phyloP scores from a whole-genome alignment of 345 rosid species.

The Barbarea vulgaris region DNA sequence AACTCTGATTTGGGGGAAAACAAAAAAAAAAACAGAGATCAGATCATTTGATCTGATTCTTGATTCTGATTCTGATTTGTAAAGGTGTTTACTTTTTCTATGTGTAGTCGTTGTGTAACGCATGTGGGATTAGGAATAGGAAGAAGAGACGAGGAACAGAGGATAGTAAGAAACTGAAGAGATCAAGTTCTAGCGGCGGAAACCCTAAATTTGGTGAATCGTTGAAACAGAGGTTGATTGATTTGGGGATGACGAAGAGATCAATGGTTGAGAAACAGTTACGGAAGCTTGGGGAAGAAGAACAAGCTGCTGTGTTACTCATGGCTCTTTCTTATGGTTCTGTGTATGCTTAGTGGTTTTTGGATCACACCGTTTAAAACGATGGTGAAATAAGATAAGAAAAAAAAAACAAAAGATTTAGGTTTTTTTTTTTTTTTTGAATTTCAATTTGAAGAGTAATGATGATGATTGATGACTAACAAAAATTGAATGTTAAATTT shows the following conservation, averaged over 20 bases:
- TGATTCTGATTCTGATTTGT: not conserved
- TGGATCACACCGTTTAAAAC: conserved; percentile 4
- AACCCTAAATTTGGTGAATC: conserved; percentile 30
- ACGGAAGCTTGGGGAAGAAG: conserved; percentile 66
- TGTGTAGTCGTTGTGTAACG: conserved; percentile 79
- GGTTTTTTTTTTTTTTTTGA: not conserved
- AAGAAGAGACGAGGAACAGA: conserved; percentile 57
- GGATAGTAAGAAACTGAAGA: conserved; percentile 54
- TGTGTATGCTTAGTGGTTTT: conserved; percentile 50
- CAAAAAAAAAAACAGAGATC: not conserved
- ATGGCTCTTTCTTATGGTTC: conserved; percentile 87
- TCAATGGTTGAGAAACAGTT: conserved; percentile 60
- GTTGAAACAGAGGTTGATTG: conserved; percentile 28
- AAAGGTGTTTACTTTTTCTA: not conserved
- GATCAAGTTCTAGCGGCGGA: conserved; percentile 21
- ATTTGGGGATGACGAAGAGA: conserved; percentile 44
- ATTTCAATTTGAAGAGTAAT: not conserved
- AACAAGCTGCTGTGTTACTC: conserved; percentile 81
- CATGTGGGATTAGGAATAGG: conserved; percentile 81
- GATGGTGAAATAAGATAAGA: not conserved
- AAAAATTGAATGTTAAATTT: not conserved
- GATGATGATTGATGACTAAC: conserved; percentile 19
- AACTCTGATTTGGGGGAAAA: not conserved
- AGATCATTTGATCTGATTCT: not conserved
- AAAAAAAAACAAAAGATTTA: not conserved